Base-by-base conservation (phyloP, 352 stramenopile genomes). In the Globisporangium cystogenes region DNA sequence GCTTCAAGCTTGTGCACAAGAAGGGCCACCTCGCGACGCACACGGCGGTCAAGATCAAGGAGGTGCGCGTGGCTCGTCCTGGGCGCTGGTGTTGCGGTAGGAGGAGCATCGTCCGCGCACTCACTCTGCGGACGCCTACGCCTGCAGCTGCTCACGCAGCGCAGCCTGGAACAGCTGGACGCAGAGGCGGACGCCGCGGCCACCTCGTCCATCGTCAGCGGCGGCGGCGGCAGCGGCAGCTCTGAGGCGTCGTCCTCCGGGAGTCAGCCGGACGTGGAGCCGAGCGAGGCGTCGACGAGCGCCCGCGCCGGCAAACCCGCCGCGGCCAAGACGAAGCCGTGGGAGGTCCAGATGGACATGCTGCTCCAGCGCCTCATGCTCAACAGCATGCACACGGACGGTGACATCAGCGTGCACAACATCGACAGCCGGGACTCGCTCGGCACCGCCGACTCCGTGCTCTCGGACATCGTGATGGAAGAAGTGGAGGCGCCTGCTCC, bases 1-100 rank as follows among this genome's bases (percentile, higher is more conserved):
- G 83, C 73, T 94, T 94, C 60, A 94, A 92, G 55, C 66, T 94
- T 50, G 78, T 94, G 39, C 83, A 94, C 62, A 94, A 90, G 74
- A 88, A 88, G 48, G 83, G 83, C 51, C 82, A 83, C 53, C 59
- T 94, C 42, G 81, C 83, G 10, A 89, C 81, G 3, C 83, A 92
- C 57, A 92, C 83, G 33, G 81, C 81, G 40, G 66, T 82, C 54
- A 88, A 87, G 62, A 78, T 76, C 65, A 56, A 74, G 53, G 46
- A 55, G 27, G 70, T 79, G 36, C 55, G 68, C 47, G 26, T n/a
- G n/a, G n/a, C n/a, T n/a, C n/a, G n/a, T n/a, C n/a, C n/a, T n/a
- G n/a, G n/a, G n/a, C n/a, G n/a, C n/a, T n/a, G n/a, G n/a, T n/a
- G n/a, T n/a, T n/a, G n/a, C n/a, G n/a, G n/a, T n/a, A n/a, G n/a